These are phyloP conservation scores for Raddia distichophylla DNA, from an alignment of 176 grass and related monocot genomes.

Conservation along the genomic window DNA sequence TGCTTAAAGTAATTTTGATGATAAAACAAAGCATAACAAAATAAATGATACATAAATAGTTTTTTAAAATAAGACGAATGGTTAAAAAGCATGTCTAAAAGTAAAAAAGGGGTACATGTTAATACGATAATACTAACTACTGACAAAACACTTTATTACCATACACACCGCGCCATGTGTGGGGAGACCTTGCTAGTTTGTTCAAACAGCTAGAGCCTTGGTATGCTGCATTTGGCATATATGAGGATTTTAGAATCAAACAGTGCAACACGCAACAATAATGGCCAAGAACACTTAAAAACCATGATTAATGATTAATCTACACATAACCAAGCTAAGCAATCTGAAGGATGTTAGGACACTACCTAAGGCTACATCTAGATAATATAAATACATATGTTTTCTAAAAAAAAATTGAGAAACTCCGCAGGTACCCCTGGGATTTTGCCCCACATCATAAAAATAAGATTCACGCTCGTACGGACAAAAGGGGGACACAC, in stretches of 20 bases:
- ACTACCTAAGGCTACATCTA: not conserved
- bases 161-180: too few relatives aligned
- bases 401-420: not conserved
- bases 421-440: not conserved
- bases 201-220: not conserved
- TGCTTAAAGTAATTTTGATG: too few relatives aligned
- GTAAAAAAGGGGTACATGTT: too few relatives aligned
- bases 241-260: not conserved
- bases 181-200: too few relatives aligned
- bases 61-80: too few relatives aligned
- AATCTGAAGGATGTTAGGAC: not conserved
- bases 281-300: not conserved
- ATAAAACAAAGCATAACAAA: too few relatives aligned
- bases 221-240: conserved; percentile 2
- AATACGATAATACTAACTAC: too few relatives aligned
- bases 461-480: conserved; percentile 37
- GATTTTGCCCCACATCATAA: not conserved
- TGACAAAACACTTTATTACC: too few relatives aligned
- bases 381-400: not conserved
- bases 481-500: conserved; percentile 8
- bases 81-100: too few relatives aligned
- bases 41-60: too few relatives aligned
- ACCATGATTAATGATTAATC: not conserved
- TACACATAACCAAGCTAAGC: not conserved
- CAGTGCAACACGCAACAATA: not conserved